Base-by-base conservation (phyloP, 805 yeast genomes). In the Pichia scutulata region DNA sequence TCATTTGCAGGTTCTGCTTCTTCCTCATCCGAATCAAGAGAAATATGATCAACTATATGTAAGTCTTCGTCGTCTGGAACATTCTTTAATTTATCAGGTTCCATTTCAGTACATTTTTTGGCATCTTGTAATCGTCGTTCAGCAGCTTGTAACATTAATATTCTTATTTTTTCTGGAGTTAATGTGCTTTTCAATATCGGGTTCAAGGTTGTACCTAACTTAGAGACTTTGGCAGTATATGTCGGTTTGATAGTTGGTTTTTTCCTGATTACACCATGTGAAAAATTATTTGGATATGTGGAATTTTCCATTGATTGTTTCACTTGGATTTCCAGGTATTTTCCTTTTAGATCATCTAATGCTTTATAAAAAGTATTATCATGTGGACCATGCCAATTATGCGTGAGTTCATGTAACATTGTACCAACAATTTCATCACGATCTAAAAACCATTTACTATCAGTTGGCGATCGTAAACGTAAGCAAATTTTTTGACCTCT, bases 401-500 rank as follows among this genome's bases (percentile, higher is more conserved):
- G 98, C 2, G 88, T 78, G 41, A 92, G 71, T 63, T 92, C 98
- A 65, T 92, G 98, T 6, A 92, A 70, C 81, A 89, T 77, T 0
- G 96, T 89, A 1, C 89, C 96, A 24, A 90, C 61, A 2, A 90
- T 67, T 46, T 81, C 81, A 4, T 80, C 74, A 65, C 82, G 68
- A 1, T 89, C 83, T 19, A 81, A 62, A 62, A 90, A 89, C 50
- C 61, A 58, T 30, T 58, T 57, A 24, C 72, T 73, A 57, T 84
- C 77, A 21, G 69, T 64, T 7, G 81, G 78, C 28, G 76, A 75
- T 50, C 98, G 71, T 36, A 92, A 69, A 51, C 97, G 65, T 12
- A 92, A 60, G 62, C 84, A 74, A 19, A 92, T 81, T 62, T 84
- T 85, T 52, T 70, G 70, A 1, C 98, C 98, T 7, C 67, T 67